Evolutionary conservation across 202 grass and related monocot species (phyloP).

Genomic region (Setaria viridis): DNA sequence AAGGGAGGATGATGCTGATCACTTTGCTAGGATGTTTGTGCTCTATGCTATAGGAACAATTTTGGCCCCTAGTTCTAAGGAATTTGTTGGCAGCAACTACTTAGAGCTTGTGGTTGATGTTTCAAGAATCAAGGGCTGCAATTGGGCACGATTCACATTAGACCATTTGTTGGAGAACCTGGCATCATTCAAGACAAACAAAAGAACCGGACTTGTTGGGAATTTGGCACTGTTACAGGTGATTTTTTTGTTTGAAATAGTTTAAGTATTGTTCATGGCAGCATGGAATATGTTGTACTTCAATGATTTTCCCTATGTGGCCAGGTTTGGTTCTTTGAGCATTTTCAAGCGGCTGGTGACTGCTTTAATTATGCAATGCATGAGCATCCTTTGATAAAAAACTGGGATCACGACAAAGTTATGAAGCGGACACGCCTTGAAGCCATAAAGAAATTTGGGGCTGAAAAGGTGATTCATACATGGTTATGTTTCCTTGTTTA

Average conservation of each 20-base stretch:
- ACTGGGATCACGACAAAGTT: not conserved
- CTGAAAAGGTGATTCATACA: not conserved
- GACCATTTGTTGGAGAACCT: not conserved
- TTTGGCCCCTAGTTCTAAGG: not conserved
- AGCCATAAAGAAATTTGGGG: not conserved
- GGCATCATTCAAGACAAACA: not conserved
- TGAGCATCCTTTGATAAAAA: not conserved
- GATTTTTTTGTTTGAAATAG: not conserved
- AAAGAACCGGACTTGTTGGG: not conserved
- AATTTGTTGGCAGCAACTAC: not conserved
- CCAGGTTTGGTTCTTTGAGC: not conserved
- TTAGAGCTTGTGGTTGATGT: not conserved
- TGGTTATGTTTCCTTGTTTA: not conserved
- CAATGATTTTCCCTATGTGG: not conserved
- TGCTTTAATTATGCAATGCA: not conserved
- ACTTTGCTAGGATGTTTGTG: slow-evolving; percentile 11
- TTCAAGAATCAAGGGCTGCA: not conserved
- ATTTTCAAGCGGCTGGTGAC: not conserved
- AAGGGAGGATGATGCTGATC: not conserved
- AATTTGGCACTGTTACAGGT: not conserved
- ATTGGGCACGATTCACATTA: not conserved
- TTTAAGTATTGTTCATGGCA: no score
- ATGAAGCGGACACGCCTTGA: not conserved
- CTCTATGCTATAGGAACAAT: not conserved
- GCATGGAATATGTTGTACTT: not conserved